phyloP scores from a whole-genome alignment of 306 rosid species.

The Mucuna pruriens region DNA sequence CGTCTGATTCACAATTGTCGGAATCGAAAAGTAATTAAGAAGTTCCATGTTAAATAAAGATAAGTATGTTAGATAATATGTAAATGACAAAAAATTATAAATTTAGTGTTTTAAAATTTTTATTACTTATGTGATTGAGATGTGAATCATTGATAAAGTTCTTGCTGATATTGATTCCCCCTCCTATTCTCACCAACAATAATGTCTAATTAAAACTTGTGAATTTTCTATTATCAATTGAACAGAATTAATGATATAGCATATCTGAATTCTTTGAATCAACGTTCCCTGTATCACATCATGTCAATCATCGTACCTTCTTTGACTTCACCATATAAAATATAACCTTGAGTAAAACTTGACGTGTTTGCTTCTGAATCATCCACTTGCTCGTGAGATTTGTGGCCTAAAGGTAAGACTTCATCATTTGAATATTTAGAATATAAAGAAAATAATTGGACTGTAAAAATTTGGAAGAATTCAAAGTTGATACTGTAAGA shows the following conservation, averaged over 20 bases:
- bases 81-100: too few species aligned
- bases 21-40: too few species aligned
- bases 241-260: not conserved
- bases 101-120: too few species aligned
- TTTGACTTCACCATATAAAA: not conserved
- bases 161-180: too few species aligned
- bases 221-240: not conserved
- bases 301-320: not conserved
- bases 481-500: too few species aligned
- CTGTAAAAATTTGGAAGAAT: not conserved
- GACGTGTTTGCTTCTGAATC: constrained; percentile 18
- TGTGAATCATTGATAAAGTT: too few species aligned
- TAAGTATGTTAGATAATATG: too few species aligned
- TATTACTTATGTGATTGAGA: too few species aligned
- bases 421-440: not conserved
- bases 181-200: too few species aligned
- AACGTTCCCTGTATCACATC: not conserved
- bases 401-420: not conserved
- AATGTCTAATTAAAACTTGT: not conserved
- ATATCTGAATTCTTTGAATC: not conserved
- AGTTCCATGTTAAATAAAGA: too few species aligned
- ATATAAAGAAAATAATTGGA: not conserved
- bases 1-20: too few species aligned
- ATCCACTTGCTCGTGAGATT: not conserved
- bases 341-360: not conserved